Evolutionary conservation across 2,329 filamentous ascomycete species (phyloP).

Genomic region (Neopestalotiopsis sp.): DNA sequence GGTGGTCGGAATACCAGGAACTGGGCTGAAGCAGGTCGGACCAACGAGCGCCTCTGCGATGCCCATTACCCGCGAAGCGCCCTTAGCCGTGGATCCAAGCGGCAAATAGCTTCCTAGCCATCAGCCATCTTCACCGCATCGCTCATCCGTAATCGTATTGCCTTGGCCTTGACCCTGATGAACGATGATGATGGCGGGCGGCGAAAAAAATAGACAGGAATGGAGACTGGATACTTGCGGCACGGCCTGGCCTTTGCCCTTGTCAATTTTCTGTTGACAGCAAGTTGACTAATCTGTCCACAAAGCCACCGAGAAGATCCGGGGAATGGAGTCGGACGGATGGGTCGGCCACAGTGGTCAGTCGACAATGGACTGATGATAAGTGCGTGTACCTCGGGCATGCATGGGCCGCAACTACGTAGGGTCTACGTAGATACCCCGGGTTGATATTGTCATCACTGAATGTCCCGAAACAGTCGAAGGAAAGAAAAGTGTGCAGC

Average conservation of each 20-base stretch:
- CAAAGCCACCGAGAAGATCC: conserved; percentile 18
- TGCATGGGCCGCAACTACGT: neutral
- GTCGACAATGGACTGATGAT: conserved; percentile 4
- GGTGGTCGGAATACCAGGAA: neutral
- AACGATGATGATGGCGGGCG: too few relatives aligned
- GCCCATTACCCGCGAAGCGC: conserved; percentile 12
- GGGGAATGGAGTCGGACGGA: conserved; percentile 9
- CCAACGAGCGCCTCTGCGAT: neutral
- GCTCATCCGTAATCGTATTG: conserved; percentile 6
- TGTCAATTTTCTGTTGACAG: conserved; percentile 8
- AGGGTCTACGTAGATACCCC: neutral
- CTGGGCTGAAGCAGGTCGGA: neutral
- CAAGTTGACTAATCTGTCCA: conserved; percentile 15
- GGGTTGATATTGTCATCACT: neutral
- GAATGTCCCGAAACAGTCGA: neutral
- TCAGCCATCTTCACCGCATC: conserved; percentile 14
- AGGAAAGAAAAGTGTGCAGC: neutral
- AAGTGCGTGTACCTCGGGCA: neutral
- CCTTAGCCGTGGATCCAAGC: conserved; percentile 8
- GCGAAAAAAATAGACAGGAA: neutral
- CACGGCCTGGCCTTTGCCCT: neutral
- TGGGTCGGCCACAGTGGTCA: conserved; percentile 2
- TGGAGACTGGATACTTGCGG: neutral
- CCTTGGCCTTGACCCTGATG: neutral
- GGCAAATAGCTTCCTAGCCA: neutral